Evolutionary conservation across 495 filamentous ascomycete species (phyloP), one percentile per base, ranked within the genome.

Genomic region (Aspergillus carlsbadensis): DNA sequence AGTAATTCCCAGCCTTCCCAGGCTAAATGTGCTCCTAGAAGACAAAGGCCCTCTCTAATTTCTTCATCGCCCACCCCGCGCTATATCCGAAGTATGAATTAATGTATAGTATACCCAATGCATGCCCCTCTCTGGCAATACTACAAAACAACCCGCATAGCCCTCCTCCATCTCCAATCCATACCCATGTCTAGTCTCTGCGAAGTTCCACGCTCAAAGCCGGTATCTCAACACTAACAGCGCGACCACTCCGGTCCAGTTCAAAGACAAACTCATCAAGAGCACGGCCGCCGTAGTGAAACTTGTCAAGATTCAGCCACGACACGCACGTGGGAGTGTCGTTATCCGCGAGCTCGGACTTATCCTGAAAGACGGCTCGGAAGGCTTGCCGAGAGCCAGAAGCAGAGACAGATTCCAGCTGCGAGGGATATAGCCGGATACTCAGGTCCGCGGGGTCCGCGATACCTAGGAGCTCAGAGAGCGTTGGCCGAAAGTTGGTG

Each of bases 191-290:
- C 37, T 43, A 43, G 18, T 24, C 21, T 18, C 18, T 21, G 6
- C 20, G 18, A 10, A 43, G 40, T 6, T 5, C 40, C 35, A 70
- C 57, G 44, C 69, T 59, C 62, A 83, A 58, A 37, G 77, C 79
- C 55, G 69, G 64, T 59, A 69, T 68, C 63, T 78, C 65, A 21
- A 84, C 65, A 29, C 72, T 68, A 33, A 70, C 56, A 48, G 75
- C 76, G 46, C 62, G 71, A 11, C 74, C 78, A 11, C 64, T 54
- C 3, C 10, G 41, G 46, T 70, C 70, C 11, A 81, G n/a, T 7
- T 64, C 64, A 54, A 84, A 83, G 7, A 79, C 61, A 56, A 84
- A 79, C 68, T 78, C 69, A 54, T 83, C 81, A 17, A 84, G 57
- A 42, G 71, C 68, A 52, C 65, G 66, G 14, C 69, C 67, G 17